A percentile compares a stretch with the other conserved stretches of the same genome.
Conservation (phyloP, 176 grass and related monocot genomes). For the Poa annua region DNA sequence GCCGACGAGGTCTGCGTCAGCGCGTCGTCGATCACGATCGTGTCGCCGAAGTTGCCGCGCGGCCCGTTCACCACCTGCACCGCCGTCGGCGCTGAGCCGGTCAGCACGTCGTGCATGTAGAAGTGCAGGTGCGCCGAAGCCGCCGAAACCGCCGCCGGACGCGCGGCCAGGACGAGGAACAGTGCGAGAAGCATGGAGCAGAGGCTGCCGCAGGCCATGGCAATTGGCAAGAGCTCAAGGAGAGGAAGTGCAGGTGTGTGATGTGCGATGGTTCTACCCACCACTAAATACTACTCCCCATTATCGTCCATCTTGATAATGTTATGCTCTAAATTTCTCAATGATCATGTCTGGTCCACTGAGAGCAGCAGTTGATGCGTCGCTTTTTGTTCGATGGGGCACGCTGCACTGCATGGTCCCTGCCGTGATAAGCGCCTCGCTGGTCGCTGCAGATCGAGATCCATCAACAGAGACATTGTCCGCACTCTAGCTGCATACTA, state of each 20-base stretch:
- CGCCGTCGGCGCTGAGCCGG: slow-evolving; percentile 41
- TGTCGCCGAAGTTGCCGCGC: slow-evolving; percentile 32
- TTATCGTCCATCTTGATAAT: neutral
- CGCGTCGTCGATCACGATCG: slow-evolving; percentile 43
- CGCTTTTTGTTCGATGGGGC: too few species aligned
- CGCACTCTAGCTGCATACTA: too few species aligned
- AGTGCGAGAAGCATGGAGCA: neutral
- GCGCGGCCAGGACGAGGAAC: neutral
- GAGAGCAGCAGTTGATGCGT: neutral
- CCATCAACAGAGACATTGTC: neutral
- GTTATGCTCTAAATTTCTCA: neutral
- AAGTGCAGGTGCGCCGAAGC: slow-evolving; percentile 47
- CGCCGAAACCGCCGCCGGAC: neutral
- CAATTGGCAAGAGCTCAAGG: slow-evolving; percentile 6
- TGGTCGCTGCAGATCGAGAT: neutral
- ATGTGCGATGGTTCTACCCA: neutral
- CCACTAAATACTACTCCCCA: neutral
- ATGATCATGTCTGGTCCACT: neutral
- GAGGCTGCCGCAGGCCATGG: slow-evolving; percentile 26
- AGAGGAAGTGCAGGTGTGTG: neutral
- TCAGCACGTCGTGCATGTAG: slow-evolving; percentile 54
- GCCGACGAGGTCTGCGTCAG: slow-evolving; percentile 6
- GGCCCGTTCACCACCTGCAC: slow-evolving; percentile 40
- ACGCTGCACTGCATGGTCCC: too few species aligned
- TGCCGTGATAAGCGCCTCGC: neutral